Conservation (phyloP, 768 basidiomycete species). For the Mycena crocata region DNA sequence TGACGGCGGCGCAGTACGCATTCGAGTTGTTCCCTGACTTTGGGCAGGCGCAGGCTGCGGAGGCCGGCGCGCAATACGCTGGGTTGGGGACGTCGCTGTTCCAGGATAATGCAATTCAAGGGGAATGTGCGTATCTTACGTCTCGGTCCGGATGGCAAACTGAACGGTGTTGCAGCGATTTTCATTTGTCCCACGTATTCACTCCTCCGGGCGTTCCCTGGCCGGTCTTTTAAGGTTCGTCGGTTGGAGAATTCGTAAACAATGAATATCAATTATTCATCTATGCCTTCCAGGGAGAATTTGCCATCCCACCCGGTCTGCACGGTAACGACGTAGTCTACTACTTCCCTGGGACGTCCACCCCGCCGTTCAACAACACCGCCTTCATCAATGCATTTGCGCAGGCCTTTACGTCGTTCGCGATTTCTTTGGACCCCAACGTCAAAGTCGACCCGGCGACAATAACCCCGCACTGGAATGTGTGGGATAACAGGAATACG, state of each 20-base stretch:
- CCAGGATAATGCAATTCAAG: slow-evolving; percentile 33
- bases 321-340: slow-evolving; percentile 35
- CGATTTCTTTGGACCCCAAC: slow-evolving; percentile 35
- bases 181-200: slow-evolving; percentile 41
- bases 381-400: slow-evolving; percentile 42
- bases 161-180: slow-evolving; percentile 28
- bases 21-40: slow-evolving; percentile 33
- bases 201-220: slow-evolving; percentile 17
- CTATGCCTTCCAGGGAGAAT: slow-evolving; percentile 28
- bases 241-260: not conserved
- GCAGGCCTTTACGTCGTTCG: slow-evolving; percentile 38
- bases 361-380: slow-evolving; percentile 31
- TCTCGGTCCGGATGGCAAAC: no score
- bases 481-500: not conserved
- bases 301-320: slow-evolving; percentile 33
- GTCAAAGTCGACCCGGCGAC: slow-evolving; percentile 30
- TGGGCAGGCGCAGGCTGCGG: not conserved
- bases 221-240: slow-evolving; percentile 10
- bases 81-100: slow-evolving; percentile 25
- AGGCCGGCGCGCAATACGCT: slow-evolving; percentile 29
- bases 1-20: slow-evolving; percentile 31
- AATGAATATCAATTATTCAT: not conserved
- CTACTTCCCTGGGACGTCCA: slow-evolving; percentile 33
- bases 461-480: slow-evolving; percentile 27
- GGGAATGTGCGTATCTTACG: slow-evolving; percentile 38